Conservation (phyloP, 1,139 yeast genomes). For the Blastobotrys capitulatus region DNA sequence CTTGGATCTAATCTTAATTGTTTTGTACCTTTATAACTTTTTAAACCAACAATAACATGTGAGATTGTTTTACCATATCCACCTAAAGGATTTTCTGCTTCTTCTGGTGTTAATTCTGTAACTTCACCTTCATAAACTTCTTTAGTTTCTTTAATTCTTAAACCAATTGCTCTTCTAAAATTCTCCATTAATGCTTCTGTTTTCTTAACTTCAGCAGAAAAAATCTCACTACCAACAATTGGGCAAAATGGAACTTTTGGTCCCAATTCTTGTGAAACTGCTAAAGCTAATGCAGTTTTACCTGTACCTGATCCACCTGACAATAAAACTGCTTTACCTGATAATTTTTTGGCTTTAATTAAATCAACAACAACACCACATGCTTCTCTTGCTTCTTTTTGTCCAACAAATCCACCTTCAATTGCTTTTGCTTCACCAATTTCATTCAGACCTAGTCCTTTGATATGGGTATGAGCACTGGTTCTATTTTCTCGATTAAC, state of each 20-base stretch:
- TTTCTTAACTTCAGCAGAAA: conserved; percentile 96
- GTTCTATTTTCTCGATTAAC: conserved; percentile 66
- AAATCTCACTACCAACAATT: conserved; percentile 90
- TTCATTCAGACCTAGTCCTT: conserved; percentile 91
- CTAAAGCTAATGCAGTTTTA: conserved; percentile 93
- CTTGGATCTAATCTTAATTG: conserved; percentile 89
- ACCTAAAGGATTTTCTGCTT: conserved; percentile 93
- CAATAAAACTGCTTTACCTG: conserved; percentile 90
- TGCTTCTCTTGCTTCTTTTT: conserved; percentile 91
- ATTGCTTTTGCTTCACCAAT: conserved; percentile 76
- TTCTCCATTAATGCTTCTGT: conserved; percentile 97
- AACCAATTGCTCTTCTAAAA: conserved; percentile 92
- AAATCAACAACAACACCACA: conserved; percentile 94
- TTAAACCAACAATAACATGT: conserved; percentile 90
- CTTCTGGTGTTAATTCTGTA: conserved; percentile 93
- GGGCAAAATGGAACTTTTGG: conserved; percentile 99
- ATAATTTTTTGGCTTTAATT: conserved; percentile 87
- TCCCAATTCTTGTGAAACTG: conserved; percentile 94
- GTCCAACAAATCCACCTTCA: conserved; percentile 97
- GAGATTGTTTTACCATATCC: conserved; percentile 96
- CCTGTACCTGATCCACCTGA: conserved; percentile 99
- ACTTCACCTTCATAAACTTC: conserved; percentile 99
- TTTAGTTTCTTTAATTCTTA: conserved; percentile 92
- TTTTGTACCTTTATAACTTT: conserved; percentile 94
- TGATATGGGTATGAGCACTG: conserved; percentile 96